Conservation (phyloP, 192 early-diverging fungal species). For the Anaeromyces robustus region DNA sequence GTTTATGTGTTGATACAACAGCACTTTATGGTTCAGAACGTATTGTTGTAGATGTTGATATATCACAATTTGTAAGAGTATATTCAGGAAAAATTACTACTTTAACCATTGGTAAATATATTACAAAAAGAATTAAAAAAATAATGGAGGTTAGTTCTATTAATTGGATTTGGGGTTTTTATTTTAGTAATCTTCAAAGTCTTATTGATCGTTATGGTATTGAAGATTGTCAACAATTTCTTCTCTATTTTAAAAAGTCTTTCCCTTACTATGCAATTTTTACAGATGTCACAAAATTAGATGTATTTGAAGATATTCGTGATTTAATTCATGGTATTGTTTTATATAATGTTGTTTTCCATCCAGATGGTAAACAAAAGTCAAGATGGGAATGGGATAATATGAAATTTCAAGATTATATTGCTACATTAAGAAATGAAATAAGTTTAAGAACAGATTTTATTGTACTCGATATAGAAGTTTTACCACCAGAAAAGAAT, state of each 20-base stretch:
- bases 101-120: neutral
- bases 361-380: neutral
- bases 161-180: neutral
- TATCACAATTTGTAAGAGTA: neutral
- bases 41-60: neutral
- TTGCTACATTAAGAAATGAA: neutral
- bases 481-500: neutral
- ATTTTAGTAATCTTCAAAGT: neutral
- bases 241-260: neutral
- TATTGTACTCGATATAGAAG: neutral
- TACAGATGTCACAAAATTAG: neutral
- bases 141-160: neutral
- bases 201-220: neutral
- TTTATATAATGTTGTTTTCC: neutral
- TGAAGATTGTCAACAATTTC: neutral
- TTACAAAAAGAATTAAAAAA: neutral
- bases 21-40: neutral
- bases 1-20: neutral
- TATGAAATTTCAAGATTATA: neutral
- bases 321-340: neutral
- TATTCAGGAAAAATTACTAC: neutral
- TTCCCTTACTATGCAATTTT: neutral
- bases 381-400: neutral
- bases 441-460: neutral
- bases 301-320: neutral